Percentiles rank a stretch among this genome's conserved stretches.
These are phyloP conservation scores for Calocybe cyanea DNA, from an alignment of 768 basidiomycete species.

Conservation along the genomic window DNA sequence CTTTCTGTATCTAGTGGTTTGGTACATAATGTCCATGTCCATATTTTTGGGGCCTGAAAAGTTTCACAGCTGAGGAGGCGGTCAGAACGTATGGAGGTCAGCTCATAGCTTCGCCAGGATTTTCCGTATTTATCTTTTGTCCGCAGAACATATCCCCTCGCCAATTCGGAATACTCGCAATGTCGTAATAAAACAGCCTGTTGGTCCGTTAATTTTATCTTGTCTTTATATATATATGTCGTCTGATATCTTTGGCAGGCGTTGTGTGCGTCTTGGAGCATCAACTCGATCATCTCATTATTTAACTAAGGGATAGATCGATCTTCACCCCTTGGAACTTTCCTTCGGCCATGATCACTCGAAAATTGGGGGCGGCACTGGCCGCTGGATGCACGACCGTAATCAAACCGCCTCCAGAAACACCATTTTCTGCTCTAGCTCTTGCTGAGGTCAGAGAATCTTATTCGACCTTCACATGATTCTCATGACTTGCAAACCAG, in stretches of 20 bases:
- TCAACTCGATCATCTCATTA: not conserved
- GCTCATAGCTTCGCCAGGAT: slow-evolving; percentile 11
- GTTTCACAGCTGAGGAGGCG: slow-evolving; percentile 76
- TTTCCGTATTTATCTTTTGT: not conserved
- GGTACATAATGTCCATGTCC: slow-evolving; percentile 39
- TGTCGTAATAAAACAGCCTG: slow-evolving; percentile 89
- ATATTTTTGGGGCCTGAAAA: slow-evolving; percentile 6
- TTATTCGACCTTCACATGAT: not conserved
- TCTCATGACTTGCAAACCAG: slow-evolving; percentile 29
- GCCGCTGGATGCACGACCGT: slow-evolving; percentile 97
- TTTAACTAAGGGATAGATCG: slow-evolving; percentile 40
- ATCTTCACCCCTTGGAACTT: slow-evolving; percentile 92
- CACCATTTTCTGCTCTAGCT: slow-evolving; percentile 90
- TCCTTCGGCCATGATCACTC: slow-evolving; percentile 91
- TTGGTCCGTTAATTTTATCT: slow-evolving; percentile 45
- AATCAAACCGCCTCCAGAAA: slow-evolving; percentile 93
- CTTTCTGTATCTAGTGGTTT: slow-evolving; percentile 65
- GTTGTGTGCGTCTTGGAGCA: slow-evolving; percentile 33
- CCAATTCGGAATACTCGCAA: slow-evolving; percentile 68
- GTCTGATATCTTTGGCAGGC: slow-evolving; percentile 19
- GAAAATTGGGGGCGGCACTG: slow-evolving; percentile 85
- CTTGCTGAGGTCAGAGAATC: slow-evolving; percentile 71
- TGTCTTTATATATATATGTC: not conserved
- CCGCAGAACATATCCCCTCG: slow-evolving; percentile 78
- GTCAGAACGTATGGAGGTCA: slow-evolving; percentile 83